phyloP scores from a whole-genome alignment of 768 basidiomycete species.

The Rhodotorula taiwanensis region DNA sequence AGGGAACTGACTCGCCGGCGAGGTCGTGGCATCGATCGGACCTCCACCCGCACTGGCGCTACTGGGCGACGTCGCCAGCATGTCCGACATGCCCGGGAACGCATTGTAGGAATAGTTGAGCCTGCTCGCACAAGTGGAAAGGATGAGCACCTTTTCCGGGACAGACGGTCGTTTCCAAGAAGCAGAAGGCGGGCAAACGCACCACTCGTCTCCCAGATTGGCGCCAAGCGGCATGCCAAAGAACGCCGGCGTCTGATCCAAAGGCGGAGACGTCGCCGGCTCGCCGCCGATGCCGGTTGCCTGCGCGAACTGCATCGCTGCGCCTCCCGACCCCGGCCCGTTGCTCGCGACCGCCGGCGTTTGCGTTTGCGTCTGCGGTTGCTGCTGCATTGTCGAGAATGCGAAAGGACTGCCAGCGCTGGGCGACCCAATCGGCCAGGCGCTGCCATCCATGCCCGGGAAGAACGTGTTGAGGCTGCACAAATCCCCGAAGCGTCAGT shows the following conservation, averaged over 20 bases:
- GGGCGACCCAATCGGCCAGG: background rate
- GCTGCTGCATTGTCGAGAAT: background rate
- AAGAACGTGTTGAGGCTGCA: slow-evolving; percentile 34
- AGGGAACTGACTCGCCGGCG: too few relatives aligned
- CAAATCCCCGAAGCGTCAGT: background rate
- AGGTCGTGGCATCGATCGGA: too few relatives aligned
- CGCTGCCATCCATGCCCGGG: background rate
- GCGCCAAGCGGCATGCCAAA: slow-evolving; percentile 30
- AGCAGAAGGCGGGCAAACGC: background rate
- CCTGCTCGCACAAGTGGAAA: background rate
- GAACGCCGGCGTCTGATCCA: slow-evolving; percentile 27
- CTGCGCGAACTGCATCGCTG: background rate
- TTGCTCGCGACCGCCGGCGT: too few relatives aligned
- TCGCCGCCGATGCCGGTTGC: background rate
- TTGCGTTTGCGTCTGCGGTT: too few relatives aligned
- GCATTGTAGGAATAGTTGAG: slow-evolving; percentile 27
- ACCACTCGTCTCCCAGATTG: slow-evolving; percentile 28
- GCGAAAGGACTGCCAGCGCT: background rate
- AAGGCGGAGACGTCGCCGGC: background rate
- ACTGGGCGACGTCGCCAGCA: background rate
- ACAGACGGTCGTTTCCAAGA: background rate
- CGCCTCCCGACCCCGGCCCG: too few relatives aligned
- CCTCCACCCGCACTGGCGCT: too few relatives aligned
- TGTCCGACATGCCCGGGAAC: slow-evolving; percentile 1
- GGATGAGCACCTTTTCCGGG: background rate